Conservation (phyloP, 768 basidiomycete species). For the Trichaptum fuscoviolaceum region DNA sequence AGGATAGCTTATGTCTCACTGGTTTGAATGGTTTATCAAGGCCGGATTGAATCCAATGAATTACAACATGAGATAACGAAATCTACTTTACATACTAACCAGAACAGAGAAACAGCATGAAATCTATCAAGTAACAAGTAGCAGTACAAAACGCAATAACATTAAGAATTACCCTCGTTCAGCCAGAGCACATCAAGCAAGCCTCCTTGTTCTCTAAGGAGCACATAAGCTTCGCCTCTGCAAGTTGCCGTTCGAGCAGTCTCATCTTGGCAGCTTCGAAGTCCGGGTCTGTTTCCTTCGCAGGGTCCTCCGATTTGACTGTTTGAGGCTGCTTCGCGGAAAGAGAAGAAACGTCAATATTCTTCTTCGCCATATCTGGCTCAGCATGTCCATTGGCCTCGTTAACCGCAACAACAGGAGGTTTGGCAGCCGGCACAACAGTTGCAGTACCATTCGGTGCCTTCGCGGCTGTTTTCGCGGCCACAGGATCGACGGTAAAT, state of each 20-base stretch:
- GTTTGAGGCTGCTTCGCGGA: not conserved
- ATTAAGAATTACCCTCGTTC: slow-evolving; percentile 16
- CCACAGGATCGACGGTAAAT: slow-evolving; percentile 38
- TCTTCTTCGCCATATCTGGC: not conserved
- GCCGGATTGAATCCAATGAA: too few relatives aligned
- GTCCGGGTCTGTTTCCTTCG: slow-evolving; percentile 62
- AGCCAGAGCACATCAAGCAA: slow-evolving; percentile 88
- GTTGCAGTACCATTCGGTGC: not conserved
- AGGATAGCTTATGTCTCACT: too few relatives aligned
- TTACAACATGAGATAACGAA: not conserved
- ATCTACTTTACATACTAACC: not conserved
- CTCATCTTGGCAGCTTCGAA: slow-evolving; percentile 73
- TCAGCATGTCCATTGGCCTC: not conserved
- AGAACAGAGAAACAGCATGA: not conserved
- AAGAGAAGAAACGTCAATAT: not conserved
- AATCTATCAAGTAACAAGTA: not conserved
- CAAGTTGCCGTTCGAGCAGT: slow-evolving; percentile 67
- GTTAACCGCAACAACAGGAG: not conserved
- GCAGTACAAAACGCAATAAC: not conserved
- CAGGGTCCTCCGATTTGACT: slow-evolving; percentile 4
- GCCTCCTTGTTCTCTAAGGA: slow-evolving; percentile 93
- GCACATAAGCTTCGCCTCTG: slow-evolving; percentile 77
- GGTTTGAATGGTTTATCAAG: too few relatives aligned
- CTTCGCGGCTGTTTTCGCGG: slow-evolving; percentile 21
- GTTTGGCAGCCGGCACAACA: not conserved